These are phyloP conservation scores for Echria macrotheca DNA, from an alignment of 495 filamentous ascomycete genomes.

Conservation along the genomic window DNA sequence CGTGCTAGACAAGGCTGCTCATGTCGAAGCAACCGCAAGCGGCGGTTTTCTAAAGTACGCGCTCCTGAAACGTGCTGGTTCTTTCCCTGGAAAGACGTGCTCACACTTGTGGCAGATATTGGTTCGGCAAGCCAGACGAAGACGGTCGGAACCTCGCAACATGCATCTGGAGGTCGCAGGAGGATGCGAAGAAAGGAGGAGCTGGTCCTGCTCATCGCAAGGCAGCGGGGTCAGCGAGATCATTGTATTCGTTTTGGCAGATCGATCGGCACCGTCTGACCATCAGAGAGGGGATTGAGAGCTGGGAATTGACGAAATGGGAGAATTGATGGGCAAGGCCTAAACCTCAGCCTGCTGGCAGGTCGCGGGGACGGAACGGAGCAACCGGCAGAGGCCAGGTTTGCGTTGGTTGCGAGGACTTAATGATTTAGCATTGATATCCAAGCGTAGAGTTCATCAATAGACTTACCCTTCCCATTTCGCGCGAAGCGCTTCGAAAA, in stretches of 20 bases:
- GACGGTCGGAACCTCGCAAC: constrained; percentile 67
- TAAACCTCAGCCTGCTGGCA: no score
- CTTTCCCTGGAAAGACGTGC: constrained; percentile 7
- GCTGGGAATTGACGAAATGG: constrained; percentile 60
- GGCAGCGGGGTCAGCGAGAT: constrained; percentile 44
- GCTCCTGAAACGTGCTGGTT: neutral
- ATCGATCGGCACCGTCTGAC: constrained; percentile 61
- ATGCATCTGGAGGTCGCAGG: constrained; percentile 66
- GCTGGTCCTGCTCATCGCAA: constrained; percentile 53
- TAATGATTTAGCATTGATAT: no score
- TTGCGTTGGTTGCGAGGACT: no score
- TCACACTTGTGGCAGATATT: constrained; percentile 50
- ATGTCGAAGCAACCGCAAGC: constrained; percentile 67
- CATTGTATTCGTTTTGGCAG: constrained; percentile 52
- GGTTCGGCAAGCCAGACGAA: constrained; percentile 67
- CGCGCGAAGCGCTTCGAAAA: no score
- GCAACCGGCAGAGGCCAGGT: no score
- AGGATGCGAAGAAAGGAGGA: constrained; percentile 66
- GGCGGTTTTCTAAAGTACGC: constrained; percentile 77
- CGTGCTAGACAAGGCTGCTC: constrained; percentile 65
- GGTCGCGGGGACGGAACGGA: no score
- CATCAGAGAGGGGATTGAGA: constrained; percentile 49
- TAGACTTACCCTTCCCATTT: no score
- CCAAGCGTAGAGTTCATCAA: no score
- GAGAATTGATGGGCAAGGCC: constrained; percentile 17